Percentiles rank a stretch among this genome's conserved stretches.
Evolutionary conservation across 2,329 filamentous ascomycete genomes (phyloP).

Genomic region (Orbilia javanica): DNA sequence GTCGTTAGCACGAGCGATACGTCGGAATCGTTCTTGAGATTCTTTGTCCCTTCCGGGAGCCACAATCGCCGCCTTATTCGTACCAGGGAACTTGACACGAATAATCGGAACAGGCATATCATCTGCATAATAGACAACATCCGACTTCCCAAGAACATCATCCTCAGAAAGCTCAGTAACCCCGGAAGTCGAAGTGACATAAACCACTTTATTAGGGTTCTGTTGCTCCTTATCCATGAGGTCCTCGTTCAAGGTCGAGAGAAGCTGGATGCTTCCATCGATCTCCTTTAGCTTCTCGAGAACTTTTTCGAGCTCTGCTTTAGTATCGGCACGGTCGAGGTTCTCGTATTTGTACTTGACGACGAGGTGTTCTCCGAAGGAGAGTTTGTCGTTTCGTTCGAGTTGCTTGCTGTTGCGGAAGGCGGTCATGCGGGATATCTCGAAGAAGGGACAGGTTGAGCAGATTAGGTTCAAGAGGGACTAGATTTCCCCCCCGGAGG

Average conservation of each 20-base stretch:
- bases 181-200: too few species aligned
- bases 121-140: not conserved
- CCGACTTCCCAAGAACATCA: not conserved
- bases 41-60: not conserved
- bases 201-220: not conserved
- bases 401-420: not conserved
- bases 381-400: conserved; percentile 2
- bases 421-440: not conserved
- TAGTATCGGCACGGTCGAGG: not conserved
- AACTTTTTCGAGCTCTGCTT: not conserved
- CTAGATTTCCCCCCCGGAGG: not conserved
- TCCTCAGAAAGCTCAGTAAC: not conserved
- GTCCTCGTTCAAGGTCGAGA: not conserved
- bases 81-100: conserved; percentile 14
- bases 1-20: conserved; percentile 4
- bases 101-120: not conserved
- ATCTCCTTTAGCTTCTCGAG: not conserved
- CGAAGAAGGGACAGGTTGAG: not conserved
- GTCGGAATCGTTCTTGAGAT: conserved; percentile 12
- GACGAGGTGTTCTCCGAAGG: conserved; percentile 8
- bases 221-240: not conserved
- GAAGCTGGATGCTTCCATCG: not conserved
- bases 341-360: conserved; percentile 18
- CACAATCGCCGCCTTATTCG: not conserved
- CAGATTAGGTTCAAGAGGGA: not conserved